Base-by-base conservation (phyloP, 164 flowering plant genomes). In the Dillenia suffruticosa region DNA sequence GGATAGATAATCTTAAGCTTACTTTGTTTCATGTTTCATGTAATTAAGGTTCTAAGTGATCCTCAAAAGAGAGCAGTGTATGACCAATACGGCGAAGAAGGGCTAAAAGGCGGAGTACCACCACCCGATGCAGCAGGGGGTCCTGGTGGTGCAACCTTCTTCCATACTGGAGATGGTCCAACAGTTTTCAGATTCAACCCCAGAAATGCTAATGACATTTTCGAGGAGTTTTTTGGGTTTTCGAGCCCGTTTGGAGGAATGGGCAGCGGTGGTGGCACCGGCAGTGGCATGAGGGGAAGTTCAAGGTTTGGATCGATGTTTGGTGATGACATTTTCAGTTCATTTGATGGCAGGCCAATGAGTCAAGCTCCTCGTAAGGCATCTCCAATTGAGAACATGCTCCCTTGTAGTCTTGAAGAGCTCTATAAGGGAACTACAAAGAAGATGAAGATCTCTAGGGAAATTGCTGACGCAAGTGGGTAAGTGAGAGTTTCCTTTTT, bases 51-150 rank as follows among this genome's bases (percentile, higher is more conserved):
- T 51, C 65, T 78, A 10, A 78, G 82, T 40, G 82, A 78, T 73
- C 75, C 82, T 9, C 82, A 75, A 61, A 78, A 78, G 63, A 75
- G 74, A 66, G 79, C 79, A 16, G 56, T 78, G 17, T 78, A 78
- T 58, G 82, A 78, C 51, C 82, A 78, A 54, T 78, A 78, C 16
- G 82, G 82, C 0, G 82, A 78, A 56, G 82, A 78, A 54, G 79
- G 79, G 11, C 70, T 78, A 0, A 78, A 78, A 66, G 82, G 82
- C 1, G 74, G 70, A 46, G 75, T 78, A 47, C 82, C 82, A 17
- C 77, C 77, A 1, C 77, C 82, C 1, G 82, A 63, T 12, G 72
- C 79, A 1, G 72, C 79, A 1, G 71, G 75, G 2, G 79, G 73
- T 16, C 56, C 72, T 10, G 71, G 73, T 13, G 82, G 82, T 3